Base-by-base conservation (phyloP, 2,329 filamentous ascomycete genomes). In the Ophidiomyces ophidiicola region DNA sequence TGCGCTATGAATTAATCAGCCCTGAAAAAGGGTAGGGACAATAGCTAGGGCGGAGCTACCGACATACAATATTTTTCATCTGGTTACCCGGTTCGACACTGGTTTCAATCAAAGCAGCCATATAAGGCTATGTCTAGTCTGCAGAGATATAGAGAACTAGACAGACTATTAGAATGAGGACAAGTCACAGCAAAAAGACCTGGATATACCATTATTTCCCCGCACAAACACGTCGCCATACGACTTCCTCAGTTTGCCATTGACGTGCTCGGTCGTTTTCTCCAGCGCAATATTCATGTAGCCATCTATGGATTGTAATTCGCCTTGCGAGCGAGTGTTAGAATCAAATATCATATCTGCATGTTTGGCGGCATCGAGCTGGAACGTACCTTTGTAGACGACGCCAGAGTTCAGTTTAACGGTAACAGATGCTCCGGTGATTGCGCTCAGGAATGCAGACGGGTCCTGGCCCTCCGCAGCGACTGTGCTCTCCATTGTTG, bases 281-380 rank as follows among this genome's bases (percentile, higher is more conserved):
- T 98, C 90, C 20, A 98, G 74, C 8, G 90, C 88, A 59, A 98
- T 94, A 66, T 98, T 98, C 90, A 98, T 98, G 66, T 96, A 98
- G 37, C 90, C 90, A 61, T 98, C 90, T 35, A 98, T 88, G 0
- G 87, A 94, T 60, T 96, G 87, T 25, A 96, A 73, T 59, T 94
- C 86, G 51, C 90, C 88, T n/a, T n/a, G n/a, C n/a, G n/a, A n/a
- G n/a, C n/a, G n/a, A n/a, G n/a, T n/a, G n/a, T n/a, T 94, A 46
- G n/a, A 42, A 23, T 30, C n/a, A 19, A 11, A 25, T 15, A 26
- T 29, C 11, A 17, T 15, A n/a, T 6, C 10, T n/a, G 18, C 20
- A 10, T 25, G 6, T 24, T 3, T 29, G 19, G 24, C 29, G 19
- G 3, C 21, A 24, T 17, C 10, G 21, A 33, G 20, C 32, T 26